Conservation (phyloP, 2,329 filamentous ascomycete species). For the Hypomyces rosellus region DNA sequence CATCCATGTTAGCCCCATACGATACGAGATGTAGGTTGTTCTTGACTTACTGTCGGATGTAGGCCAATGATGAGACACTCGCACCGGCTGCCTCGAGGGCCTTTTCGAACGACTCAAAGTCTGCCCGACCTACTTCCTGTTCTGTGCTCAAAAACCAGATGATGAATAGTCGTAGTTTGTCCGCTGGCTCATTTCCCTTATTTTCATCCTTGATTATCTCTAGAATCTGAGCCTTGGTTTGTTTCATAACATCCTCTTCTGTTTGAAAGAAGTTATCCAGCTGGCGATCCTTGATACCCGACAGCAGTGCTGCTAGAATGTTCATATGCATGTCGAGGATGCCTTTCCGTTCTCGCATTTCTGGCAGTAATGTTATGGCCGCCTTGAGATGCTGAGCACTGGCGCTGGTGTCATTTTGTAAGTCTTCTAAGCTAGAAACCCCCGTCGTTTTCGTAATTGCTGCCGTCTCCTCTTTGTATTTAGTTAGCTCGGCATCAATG, state of each 20-base stretch:
- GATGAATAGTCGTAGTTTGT: slow-evolving; percentile 90
- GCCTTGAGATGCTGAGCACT: slow-evolving; percentile 94
- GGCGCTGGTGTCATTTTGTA: slow-evolving; percentile 81
- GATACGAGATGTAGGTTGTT: not conserved
- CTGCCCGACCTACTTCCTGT: slow-evolving; percentile 72
- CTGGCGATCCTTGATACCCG: slow-evolving; percentile 88
- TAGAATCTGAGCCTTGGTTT: slow-evolving; percentile 81
- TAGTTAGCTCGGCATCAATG: slow-evolving; percentile 86
- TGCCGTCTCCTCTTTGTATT: slow-evolving; percentile 91
- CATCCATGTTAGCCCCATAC: slow-evolving; percentile 17
- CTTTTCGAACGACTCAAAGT: slow-evolving; percentile 82
- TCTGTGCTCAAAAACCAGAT: slow-evolving; percentile 97
- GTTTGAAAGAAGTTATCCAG: slow-evolving; percentile 94
- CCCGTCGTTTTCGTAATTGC: slow-evolving; percentile 95
- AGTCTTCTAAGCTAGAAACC: slow-evolving; percentile 83
- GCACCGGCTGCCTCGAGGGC: slow-evolving; percentile 69
- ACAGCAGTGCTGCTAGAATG: slow-evolving; percentile 70
- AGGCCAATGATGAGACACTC: slow-evolving; percentile 72
- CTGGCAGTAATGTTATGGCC: slow-evolving; percentile 86
- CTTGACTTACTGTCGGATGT: slow-evolving; percentile 70
- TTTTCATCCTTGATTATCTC: slow-evolving; percentile 75
- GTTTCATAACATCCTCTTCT: slow-evolving; percentile 87
- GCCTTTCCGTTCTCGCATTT: slow-evolving; percentile 87
- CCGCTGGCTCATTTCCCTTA: slow-evolving; percentile 76
- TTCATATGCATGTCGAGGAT: slow-evolving; percentile 99